Evolutionary conservation across 129 eudicot species (phyloP).

Genomic region (Artemisia tridentata): DNA sequence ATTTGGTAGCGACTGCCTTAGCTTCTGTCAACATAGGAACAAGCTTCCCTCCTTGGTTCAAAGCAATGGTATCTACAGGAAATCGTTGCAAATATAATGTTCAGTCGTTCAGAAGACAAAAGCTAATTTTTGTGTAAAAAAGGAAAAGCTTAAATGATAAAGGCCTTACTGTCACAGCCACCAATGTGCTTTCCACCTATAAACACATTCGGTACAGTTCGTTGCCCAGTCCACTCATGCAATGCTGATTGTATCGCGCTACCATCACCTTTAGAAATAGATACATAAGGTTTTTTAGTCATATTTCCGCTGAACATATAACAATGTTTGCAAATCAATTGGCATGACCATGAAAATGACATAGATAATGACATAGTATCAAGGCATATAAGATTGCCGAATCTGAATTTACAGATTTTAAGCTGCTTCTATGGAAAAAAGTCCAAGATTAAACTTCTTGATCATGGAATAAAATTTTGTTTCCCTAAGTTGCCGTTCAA

Average conservation of each 20-base stretch:
- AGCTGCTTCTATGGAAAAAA: too few relatives aligned
- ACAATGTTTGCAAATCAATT: constrained; percentile 1
- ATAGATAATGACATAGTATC: background rate
- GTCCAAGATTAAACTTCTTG: too few relatives aligned
- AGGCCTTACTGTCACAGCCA: constrained; percentile 76
- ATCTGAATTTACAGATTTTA: background rate
- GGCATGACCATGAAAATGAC: background rate
- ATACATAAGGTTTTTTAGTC: background rate
- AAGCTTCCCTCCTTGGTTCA: constrained; percentile 62
- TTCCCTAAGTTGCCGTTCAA: too few relatives aligned
- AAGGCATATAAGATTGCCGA: background rate
- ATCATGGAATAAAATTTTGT: too few relatives aligned
- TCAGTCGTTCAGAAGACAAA: background rate
- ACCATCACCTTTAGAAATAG: constrained; percentile 62
- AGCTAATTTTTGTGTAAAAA: background rate
- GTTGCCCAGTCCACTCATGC: constrained; percentile 63
- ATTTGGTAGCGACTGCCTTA: constrained; percentile 48
- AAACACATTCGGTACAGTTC: constrained; percentile 90
- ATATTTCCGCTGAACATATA: background rate
- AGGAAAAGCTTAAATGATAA: background rate
- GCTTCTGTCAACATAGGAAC: constrained; percentile 70
- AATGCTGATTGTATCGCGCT: constrained; percentile 82
- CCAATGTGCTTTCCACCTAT: constrained; percentile 92
- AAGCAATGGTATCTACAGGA: constrained; percentile 43
- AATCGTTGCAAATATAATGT: background rate